These are phyloP conservation scores for Logfia minima DNA, from an alignment of 129 eudicot genomes.

Conservation along the genomic window DNA sequence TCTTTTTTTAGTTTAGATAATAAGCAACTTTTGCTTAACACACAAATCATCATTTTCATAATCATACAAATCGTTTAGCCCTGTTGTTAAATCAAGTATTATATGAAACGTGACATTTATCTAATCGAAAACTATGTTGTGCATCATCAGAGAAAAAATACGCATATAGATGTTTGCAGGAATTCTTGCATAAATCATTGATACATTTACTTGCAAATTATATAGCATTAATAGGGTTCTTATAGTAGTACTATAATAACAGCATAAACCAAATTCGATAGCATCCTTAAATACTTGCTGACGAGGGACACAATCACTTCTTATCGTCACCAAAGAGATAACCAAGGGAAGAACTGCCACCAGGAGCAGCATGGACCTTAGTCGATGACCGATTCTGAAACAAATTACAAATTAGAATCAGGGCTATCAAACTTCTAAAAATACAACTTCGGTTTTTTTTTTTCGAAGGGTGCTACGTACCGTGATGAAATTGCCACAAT, in stretches of 20 bases:
- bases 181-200: constrained; percentile 1
- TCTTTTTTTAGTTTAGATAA: too few relatives aligned
- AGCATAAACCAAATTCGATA: neutral
- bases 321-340: constrained; percentile 50
- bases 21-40: too few relatives aligned
- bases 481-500: constrained; percentile 79
- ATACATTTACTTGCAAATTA: constrained; percentile 14
- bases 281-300: constrained; percentile 22
- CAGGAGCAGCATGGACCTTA: constrained; percentile 57
- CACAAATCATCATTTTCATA: neutral
- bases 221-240: constrained; percentile 13
- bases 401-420: neutral
- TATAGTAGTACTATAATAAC: constrained; percentile 10
- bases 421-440: neutral
- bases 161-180: neutral
- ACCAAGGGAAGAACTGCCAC: constrained; percentile 54
- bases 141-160: too few relatives aligned
- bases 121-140: too few relatives aligned
- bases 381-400: constrained; percentile 56
- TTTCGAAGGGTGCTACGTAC: constrained; percentile 27
- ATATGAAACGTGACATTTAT: too few relatives aligned
- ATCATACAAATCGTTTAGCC: neutral
- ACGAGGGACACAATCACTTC: constrained; percentile 25
- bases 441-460: neutral
- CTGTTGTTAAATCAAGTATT: neutral